Percentiles rank a stretch among this genome's conserved stretches.
Evolutionary conservation across 139 green algal genomes (phyloP).

Genomic region (Haematococcus lacustris): DNA sequence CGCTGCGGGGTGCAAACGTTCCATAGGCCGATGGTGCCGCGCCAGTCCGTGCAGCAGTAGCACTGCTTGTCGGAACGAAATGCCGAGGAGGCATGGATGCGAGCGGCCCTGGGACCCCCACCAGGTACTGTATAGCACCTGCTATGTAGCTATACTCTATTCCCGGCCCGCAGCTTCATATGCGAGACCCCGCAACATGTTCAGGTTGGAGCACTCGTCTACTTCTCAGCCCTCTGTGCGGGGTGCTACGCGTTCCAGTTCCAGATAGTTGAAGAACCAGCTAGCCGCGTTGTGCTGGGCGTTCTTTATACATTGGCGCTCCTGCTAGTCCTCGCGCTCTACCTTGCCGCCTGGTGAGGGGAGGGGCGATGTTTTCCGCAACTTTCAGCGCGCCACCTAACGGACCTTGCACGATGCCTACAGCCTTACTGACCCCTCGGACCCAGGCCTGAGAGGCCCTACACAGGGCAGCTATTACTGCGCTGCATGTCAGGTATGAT

Average conservation of each 20-base stretch:
- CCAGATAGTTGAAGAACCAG: neutral
- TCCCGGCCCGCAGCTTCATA: too few relatives aligned
- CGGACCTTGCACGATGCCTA: neutral
- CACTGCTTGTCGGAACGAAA: too few relatives aligned
- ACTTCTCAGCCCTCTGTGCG: neutral
- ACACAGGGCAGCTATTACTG: neutral
- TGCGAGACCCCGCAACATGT: too few relatives aligned
- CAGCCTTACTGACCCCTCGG: neutral
- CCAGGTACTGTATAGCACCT: too few relatives aligned
- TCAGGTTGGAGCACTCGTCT: neutral
- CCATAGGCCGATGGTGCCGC: too few relatives aligned
- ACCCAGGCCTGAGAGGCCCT: slow-evolving; percentile 33
- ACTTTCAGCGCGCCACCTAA: neutral
- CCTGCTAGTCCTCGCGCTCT: neutral
- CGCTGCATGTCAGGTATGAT: neutral
- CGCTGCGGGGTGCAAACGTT: too few relatives aligned
- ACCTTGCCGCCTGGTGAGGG: slow-evolving; percentile 7
- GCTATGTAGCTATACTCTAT: too few relatives aligned
- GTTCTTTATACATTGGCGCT: neutral
- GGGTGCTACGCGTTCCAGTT: slow-evolving; percentile 4
- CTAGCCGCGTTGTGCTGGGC: neutral
- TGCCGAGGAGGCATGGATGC: too few relatives aligned
- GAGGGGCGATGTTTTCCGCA: neutral
- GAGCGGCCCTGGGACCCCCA: too few relatives aligned
- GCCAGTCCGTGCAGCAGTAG: too few relatives aligned